Percentiles rank a stretch among this genome's conserved stretches.
Evolutionary conservation across 768 basidiomycete species (phyloP).

Genomic region (Mycena epipterygia): DNA sequence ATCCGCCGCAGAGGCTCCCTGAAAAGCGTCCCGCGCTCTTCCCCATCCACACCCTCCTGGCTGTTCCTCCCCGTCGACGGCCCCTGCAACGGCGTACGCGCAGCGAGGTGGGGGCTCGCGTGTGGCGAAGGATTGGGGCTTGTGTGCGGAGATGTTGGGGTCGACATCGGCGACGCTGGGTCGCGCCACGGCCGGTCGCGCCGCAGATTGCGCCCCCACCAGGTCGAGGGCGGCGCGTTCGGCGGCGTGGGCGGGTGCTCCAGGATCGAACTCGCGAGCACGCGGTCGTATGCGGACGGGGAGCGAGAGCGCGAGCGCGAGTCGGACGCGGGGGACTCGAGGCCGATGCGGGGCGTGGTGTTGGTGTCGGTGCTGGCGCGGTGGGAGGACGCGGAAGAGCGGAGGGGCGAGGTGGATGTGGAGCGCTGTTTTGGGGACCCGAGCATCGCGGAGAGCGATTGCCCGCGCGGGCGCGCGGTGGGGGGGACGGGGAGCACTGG

Average conservation of each 20-base stretch:
- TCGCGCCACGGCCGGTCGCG: constrained; percentile 35
- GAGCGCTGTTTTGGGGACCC: constrained; percentile 1
- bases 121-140: constrained; percentile 24
- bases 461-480: constrained; percentile 20
- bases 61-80: neutral
- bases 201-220: constrained; percentile 32
- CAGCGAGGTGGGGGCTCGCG: neutral
- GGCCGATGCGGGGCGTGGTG: neutral
- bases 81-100: constrained; percentile 2
- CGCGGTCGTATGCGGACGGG: constrained; percentile 24
- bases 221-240: constrained; percentile 33
- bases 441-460: constrained; percentile 26
- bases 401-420: constrained; percentile 18
- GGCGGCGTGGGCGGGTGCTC: constrained; percentile 33
- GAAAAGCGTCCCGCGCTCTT: constrained; percentile 22
- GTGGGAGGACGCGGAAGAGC: constrained; percentile 23
- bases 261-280: constrained; percentile 33
- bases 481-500: constrained; percentile 29
- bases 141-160: neutral
- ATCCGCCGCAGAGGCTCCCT: constrained; percentile 18
- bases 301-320: constrained; percentile 23
- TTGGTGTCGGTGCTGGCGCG: constrained; percentile 4
- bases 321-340: constrained; percentile 11
- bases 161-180: constrained; percentile 6
- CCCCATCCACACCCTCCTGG: neutral